Evolutionary conservation across 306 rosid species (phyloP), one percentile per base, ranked within the genome.

Genomic region (Rosa multiflora): DNA sequence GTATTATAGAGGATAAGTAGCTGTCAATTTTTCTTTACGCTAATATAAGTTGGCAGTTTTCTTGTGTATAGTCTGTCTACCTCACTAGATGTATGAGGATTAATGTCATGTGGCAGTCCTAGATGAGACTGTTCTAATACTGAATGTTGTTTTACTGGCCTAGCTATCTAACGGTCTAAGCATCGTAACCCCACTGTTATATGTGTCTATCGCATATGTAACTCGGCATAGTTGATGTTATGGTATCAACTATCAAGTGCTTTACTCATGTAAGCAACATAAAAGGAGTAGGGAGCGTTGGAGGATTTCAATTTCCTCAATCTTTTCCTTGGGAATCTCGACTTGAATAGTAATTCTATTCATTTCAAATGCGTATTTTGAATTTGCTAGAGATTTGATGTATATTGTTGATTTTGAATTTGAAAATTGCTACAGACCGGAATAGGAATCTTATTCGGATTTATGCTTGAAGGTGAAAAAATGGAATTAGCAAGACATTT

Each of bases 11-110:
- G 53, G 83, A 58, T 11, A 56, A 13, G 49, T 73, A 73, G 76
- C 76, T 63, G 79, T 79, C 88, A 83, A 43, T 72, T 79, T 78
- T 11, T 72, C 75, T 4, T 67, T 43, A 10, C 79, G 73, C 63
- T 74, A 80, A 72, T 84, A 63, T 78, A 73, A 84, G 8, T 85
- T 73, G 80, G 78, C 59, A 83, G 67, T 21, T 42, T 20, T 53
- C 48, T 72, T 67, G 37, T 77, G 64, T 47, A 73, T 10, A 6
- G 40, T 26, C 70, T 8, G 37, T 32, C 43, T 17, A 14, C 72
- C 12, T 48, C 75, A 37, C 6, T 11, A 37, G 56, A 63, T 67
- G 6, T 20, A 80, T 10, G 17, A 49, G 59, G 23, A 59, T 59
- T 8, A 21, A 21, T 23, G 12, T 56, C 29, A 56, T 56, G 29